Conservation (phyloP, 129 eudicot species). For the sunflower (Helianthus annuus) region DNA sequence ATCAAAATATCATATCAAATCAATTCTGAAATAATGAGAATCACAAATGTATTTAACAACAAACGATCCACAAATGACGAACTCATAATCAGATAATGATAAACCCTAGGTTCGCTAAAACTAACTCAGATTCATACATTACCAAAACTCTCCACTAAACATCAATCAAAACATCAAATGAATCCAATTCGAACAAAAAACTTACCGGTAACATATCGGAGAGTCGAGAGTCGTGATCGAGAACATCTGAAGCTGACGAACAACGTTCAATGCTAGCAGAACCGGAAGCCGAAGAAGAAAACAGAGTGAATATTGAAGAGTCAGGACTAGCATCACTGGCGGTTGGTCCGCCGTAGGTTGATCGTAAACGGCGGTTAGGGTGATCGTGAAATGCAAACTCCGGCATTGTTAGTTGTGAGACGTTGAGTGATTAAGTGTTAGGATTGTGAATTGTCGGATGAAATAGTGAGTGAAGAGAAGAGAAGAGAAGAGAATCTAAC, state of each 20-base stretch:
- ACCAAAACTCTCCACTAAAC: constrained; percentile 6
- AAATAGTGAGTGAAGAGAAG: not conserved
- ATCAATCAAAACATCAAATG: not conserved
- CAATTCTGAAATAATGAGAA: too few relatives aligned
- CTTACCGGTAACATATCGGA: constrained; percentile 45
- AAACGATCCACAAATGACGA: too few relatives aligned
- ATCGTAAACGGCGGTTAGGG: constrained; percentile 23
- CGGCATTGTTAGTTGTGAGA: constrained; percentile 43
- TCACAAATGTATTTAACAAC: too few relatives aligned
- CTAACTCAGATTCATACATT: not conserved
- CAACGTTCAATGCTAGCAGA: constrained; percentile 76
- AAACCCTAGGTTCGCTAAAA: not conserved
- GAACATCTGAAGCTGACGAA: constrained; percentile 73
- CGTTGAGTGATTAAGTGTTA: constrained; percentile 4
- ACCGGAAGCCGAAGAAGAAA: constrained; percentile 86
- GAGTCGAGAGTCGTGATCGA: constrained; percentile 55
- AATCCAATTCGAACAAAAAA: not conserved
- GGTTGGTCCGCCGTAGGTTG: constrained; percentile 28
- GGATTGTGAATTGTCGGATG: not conserved
- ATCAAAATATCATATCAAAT: not conserved
- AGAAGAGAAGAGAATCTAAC: constrained; percentile 10
- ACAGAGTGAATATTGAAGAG: constrained; percentile 58
- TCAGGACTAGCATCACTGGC: constrained; percentile 47
- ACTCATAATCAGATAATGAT: not conserved
- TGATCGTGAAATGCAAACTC: constrained; percentile 46